A percentile compares a stretch with the other conserved stretches of the same genome.
These are phyloP conservation scores for Moricandia arvensis DNA, from an alignment of 345 rosid genomes.

Conservation along the genomic window DNA sequence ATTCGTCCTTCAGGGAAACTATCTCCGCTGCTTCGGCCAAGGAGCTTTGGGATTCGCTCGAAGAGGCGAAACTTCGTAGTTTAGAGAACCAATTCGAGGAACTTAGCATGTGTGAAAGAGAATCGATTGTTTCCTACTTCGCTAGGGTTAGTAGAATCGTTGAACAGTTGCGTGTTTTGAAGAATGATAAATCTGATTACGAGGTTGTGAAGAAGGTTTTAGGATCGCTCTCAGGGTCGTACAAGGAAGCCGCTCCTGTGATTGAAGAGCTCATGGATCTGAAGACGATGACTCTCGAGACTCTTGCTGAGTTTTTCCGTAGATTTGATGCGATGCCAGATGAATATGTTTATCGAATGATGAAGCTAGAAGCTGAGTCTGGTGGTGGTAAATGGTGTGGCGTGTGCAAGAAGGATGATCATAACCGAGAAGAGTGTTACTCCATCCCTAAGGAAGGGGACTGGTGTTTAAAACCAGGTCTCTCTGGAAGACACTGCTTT, in stretches of 20 bases:
- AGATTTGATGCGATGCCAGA: background rate
- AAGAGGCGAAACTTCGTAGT: background rate
- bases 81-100: conserved; percentile 24
- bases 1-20: background rate
- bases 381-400: background rate
- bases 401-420: background rate
- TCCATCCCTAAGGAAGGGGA: background rate
- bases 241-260: background rate
- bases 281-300: background rate
- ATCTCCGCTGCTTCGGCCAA: conserved; percentile 13
- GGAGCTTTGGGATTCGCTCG: conserved; percentile 27
- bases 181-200: conserved; percentile 2
- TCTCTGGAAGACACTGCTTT: background rate
- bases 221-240: background rate
- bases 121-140: background rate
- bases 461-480: background rate
- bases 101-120: conserved; percentile 6
- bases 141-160: conserved; percentile 10
- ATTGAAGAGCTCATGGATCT: conserved; percentile 12
- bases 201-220: conserved; percentile 15
- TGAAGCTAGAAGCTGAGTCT: background rate
- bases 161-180: background rate
- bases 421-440: background rate
- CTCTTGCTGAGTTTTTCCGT: background rate
- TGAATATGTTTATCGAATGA: background rate